These are phyloP conservation scores for Pseudogymnoascus sp. DNA, from an alignment of 2,329 filamentous ascomycete species.

Conservation along the genomic window DNA sequence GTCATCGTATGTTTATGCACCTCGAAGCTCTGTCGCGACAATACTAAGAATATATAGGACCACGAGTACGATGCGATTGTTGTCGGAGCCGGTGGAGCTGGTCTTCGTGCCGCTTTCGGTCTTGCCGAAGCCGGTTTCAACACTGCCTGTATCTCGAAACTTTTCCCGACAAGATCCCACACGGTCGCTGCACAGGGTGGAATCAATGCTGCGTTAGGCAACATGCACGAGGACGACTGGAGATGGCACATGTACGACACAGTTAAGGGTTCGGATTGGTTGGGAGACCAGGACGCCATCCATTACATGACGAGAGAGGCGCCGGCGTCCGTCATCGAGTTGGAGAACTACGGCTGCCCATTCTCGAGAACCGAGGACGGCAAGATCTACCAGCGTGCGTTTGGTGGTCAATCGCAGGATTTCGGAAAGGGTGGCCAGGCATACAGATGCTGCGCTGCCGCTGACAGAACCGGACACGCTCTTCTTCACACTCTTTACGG, in stretches of 20 bases:
- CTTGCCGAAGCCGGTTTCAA: conserved; percentile 84
- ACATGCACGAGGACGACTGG: conserved; percentile 98
- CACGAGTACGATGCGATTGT: conserved; percentile 99
- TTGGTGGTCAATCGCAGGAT: conserved; percentile 93
- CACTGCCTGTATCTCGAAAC: conserved; percentile 79
- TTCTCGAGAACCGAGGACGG: conserved; percentile 96
- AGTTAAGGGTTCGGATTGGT: conserved; percentile 95
- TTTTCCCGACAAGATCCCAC: conserved; percentile 78
- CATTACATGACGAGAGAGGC: conserved; percentile 98
- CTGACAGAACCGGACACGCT: conserved; percentile 93
- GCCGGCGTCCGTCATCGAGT: conserved; percentile 81
- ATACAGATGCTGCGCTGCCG: conserved; percentile 92
- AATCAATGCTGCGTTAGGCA: conserved; percentile 82
- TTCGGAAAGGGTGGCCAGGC: conserved; percentile 96
- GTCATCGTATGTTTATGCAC: conserved; percentile 58
- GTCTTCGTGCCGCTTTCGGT: conserved; percentile 75
- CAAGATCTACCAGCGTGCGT: conserved; percentile 96
- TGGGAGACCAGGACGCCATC: conserved; percentile 94
- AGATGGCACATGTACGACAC: conserved; percentile 99
- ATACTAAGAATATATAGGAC: conserved; percentile 47
- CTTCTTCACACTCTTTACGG: conserved; percentile 98
- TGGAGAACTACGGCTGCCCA: conserved; percentile 95
- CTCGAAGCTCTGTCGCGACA: conserved; percentile 5
- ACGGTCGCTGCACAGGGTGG: conserved; percentile 76
- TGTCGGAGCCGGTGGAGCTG: conserved; percentile 74